Conservation (phyloP, 1,284 basidiomycete species). For the Heterobasidion occidentale region DNA sequence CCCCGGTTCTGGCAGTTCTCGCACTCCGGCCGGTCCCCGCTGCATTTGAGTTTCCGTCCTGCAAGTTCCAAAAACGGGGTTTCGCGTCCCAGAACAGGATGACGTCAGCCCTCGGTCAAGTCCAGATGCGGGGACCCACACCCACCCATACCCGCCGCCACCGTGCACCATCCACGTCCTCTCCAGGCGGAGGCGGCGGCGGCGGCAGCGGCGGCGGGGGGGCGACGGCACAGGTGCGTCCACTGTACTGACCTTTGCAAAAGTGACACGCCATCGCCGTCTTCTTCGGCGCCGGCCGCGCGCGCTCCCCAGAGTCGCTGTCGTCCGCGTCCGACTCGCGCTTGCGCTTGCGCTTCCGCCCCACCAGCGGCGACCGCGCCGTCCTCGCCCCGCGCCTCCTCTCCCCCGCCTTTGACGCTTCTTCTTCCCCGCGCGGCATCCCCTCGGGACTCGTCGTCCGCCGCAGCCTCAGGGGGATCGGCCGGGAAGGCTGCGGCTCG, state of each 20-base stretch:
- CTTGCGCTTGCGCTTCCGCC: neutral
- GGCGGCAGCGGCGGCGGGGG: no score
- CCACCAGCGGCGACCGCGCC: neutral
- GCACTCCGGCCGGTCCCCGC: slow-evolving; percentile 54
- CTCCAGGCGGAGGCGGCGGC: slow-evolving; percentile 57
- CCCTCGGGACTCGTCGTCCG: neutral
- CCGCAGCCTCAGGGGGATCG: no score
- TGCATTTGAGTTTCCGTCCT: slow-evolving; percentile 13
- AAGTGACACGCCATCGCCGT: slow-evolving; percentile 61
- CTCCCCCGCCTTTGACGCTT: neutral
- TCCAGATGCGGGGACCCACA: neutral
- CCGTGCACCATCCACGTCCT: slow-evolving; percentile 37
- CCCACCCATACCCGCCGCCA: neutral
- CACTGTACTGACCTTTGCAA: slow-evolving; percentile 48
- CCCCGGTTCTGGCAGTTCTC: slow-evolving; percentile 44
- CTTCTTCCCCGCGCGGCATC: neutral
- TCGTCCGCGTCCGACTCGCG: neutral
- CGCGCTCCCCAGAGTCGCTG: slow-evolving; percentile 10
- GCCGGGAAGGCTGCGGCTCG: no score
- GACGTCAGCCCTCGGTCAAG: no score
- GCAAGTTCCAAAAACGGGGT: no score
- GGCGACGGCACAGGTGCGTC: slow-evolving; percentile 1
- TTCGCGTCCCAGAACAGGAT: no score
- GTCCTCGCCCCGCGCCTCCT: neutral
- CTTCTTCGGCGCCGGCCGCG: slow-evolving; percentile 31